A percentile compares a stretch with the other conserved stretches of the same genome.
These are phyloP conservation scores for Mangifera indica DNA, from an alignment of 345 rosid genomes.

Conservation along the genomic window DNA sequence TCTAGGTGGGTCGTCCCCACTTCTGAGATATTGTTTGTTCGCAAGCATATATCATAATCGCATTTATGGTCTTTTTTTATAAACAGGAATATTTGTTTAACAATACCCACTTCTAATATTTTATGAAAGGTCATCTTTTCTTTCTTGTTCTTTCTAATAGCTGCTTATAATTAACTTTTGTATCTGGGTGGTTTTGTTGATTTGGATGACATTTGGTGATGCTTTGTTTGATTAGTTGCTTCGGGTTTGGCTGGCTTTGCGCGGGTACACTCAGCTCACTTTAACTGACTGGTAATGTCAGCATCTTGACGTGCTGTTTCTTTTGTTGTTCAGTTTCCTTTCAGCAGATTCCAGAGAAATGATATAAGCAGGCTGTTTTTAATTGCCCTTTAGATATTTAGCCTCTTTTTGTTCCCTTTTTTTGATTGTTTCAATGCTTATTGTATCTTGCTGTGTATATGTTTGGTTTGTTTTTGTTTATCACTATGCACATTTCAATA, in stretches of 20 bases:
- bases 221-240: constrained; percentile 17
- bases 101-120: constrained; percentile 19
- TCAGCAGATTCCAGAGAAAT: too few relatives aligned
- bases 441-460: too few relatives aligned
- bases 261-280: constrained; percentile 2
- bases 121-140: constrained; percentile 10
- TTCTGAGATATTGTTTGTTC: constrained; percentile 26
- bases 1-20: constrained; percentile 39
- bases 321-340: background rate
- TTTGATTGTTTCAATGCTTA: too few relatives aligned
- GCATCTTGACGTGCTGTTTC: constrained; percentile 29
- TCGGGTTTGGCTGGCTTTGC: too few relatives aligned
- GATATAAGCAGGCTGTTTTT: too few relatives aligned
- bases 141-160: background rate
- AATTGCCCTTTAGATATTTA: too few relatives aligned
- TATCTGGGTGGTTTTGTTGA: constrained; percentile 12
- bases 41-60: constrained; percentile 12
- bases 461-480: too few relatives aligned
- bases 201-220: constrained; percentile 5
- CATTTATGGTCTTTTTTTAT: too few relatives aligned
- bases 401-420: too few relatives aligned
- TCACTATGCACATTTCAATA: too few relatives aligned
- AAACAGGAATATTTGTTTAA: too few relatives aligned
- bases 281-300: constrained; percentile 20
- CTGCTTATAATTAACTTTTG: background rate